These are phyloP conservation scores for Fusarium buharicum DNA, from an alignment of 2,329 filamentous ascomycete genomes.

Conservation along the genomic window DNA sequence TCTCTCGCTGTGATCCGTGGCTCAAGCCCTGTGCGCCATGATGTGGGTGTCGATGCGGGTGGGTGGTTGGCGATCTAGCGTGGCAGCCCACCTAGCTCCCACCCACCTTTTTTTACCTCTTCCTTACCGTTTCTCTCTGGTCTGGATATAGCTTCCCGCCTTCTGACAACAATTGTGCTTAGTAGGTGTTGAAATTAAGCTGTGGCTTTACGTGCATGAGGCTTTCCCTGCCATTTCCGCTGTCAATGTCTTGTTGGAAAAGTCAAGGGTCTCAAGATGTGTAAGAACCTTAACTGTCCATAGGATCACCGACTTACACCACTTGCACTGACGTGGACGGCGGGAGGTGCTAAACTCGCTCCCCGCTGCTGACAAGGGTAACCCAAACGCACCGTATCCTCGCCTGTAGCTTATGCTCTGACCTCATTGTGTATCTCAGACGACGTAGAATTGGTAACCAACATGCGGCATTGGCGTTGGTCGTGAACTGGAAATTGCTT, in stretches of 20 bases:
- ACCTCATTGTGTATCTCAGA: constrained; percentile 35
- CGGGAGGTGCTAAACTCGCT: constrained; percentile 12
- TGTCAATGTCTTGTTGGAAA: neutral
- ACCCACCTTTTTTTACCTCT: constrained; percentile 22
- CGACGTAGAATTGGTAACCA: neutral
- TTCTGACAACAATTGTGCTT: neutral
- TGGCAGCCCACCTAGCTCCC: constrained; percentile 29
- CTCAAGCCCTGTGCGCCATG: constrained; percentile 23
- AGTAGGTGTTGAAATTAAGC: constrained; percentile 8
- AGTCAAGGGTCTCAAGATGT: neutral
- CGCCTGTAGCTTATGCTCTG: constrained; percentile 27
- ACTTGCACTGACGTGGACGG: constrained; percentile 28
- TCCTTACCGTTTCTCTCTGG: constrained; percentile 2
- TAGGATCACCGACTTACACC: constrained; percentile 23
- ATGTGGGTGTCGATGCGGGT: constrained; percentile 26
- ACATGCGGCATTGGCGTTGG: constrained; percentile 21
- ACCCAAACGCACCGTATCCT: constrained; percentile 5
- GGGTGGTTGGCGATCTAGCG: constrained; percentile 40
- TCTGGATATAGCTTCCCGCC: constrained; percentile 14
- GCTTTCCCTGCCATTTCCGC: neutral
- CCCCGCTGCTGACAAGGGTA: constrained; percentile 24
- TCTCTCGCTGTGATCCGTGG: constrained; percentile 7
- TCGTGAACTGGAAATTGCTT: constrained; percentile 5
- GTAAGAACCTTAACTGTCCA: constrained; percentile 14
- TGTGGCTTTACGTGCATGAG: neutral